Conservation (phyloP, 2,329 filamentous ascomycete genomes). For the Botryotinia globosa region DNA sequence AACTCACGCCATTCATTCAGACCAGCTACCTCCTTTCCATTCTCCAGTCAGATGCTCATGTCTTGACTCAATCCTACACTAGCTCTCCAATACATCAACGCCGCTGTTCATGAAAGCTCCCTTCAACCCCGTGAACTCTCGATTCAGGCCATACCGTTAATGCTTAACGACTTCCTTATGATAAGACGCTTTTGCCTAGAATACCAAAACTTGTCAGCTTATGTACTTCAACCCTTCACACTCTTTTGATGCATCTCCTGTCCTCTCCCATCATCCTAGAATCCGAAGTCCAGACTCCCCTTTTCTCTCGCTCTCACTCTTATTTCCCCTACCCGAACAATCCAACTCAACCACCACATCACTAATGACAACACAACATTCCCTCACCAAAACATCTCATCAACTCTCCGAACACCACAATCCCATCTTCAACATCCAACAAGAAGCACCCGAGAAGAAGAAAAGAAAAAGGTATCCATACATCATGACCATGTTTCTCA, state of each 20-base stretch:
- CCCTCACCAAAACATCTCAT: not conserved
- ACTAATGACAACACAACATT: not conserved
- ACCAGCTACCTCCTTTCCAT: not conserved
- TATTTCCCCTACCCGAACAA: not conserved
- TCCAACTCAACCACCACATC: not conserved
- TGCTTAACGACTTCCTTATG: constrained; percentile 1
- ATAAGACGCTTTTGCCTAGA: not conserved
- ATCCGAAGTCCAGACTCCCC: no score
- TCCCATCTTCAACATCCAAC: not conserved
- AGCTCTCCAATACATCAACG: not conserved
- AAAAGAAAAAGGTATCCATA: not conserved
- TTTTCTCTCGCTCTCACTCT: not conserved
- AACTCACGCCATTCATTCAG: not conserved
- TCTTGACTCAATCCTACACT: not conserved
- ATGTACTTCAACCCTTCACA: not conserved
- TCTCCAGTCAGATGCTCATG: not conserved
- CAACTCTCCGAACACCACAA: not conserved
- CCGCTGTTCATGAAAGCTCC: not conserved
- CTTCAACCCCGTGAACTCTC: not conserved
- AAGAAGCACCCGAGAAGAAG: not conserved
- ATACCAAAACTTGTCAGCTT: not conserved
- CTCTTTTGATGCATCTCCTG: no score
- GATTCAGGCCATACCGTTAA: not conserved
- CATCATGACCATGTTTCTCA: constrained; percentile 3
- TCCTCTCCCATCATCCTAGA: not conserved